Conservation (phyloP, 768 basidiomycete genomes). For the Leccinum pellstonianum region DNA sequence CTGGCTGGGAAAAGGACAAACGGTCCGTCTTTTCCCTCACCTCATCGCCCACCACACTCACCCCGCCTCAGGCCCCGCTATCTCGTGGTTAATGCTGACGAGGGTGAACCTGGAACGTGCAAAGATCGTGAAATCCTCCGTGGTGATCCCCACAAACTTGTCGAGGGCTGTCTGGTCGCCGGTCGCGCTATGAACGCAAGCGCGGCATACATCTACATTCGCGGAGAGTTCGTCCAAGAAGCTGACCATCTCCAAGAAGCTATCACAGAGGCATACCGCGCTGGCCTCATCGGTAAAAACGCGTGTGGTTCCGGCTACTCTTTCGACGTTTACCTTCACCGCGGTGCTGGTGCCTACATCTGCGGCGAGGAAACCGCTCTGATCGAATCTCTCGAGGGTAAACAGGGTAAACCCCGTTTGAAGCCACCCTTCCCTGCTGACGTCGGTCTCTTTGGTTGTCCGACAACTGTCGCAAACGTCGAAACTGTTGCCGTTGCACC, state of each 20-base stretch:
- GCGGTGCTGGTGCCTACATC: constrained; percentile 97
- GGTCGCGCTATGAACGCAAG: constrained; percentile 97
- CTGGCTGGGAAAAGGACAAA: constrained; percentile 94
- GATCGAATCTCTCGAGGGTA: constrained; percentile 96
- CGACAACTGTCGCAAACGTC: constrained; percentile 96
- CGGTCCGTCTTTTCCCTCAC: constrained; percentile 43
- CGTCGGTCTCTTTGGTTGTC: constrained; percentile 96
- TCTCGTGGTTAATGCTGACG: constrained; percentile 96
- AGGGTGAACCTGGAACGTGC: constrained; percentile 98
- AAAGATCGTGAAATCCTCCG: constrained; percentile 98
- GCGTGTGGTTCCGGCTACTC: constrained; percentile 89
- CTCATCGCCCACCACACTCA: not conserved
- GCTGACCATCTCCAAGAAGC: constrained; percentile 93
- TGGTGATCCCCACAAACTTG: constrained; percentile 96
- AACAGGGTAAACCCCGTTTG: constrained; percentile 95
- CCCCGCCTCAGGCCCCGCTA: constrained; percentile 76
- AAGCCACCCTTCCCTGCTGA: constrained; percentile 99
- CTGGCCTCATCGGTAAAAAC: constrained; percentile 84
- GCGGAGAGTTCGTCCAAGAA: constrained; percentile 97
- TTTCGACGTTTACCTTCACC: constrained; percentile 99
- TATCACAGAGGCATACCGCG: constrained; percentile 91
- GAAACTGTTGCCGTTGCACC: constrained; percentile 98
- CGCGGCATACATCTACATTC: constrained; percentile 99
- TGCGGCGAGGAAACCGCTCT: constrained; percentile 98
- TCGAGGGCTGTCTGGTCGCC: constrained; percentile 97